These are phyloP conservation scores for Curvularia hawaiiensis DNA, from an alignment of 2,329 filamentous ascomycete genomes.

Conservation along the genomic window DNA sequence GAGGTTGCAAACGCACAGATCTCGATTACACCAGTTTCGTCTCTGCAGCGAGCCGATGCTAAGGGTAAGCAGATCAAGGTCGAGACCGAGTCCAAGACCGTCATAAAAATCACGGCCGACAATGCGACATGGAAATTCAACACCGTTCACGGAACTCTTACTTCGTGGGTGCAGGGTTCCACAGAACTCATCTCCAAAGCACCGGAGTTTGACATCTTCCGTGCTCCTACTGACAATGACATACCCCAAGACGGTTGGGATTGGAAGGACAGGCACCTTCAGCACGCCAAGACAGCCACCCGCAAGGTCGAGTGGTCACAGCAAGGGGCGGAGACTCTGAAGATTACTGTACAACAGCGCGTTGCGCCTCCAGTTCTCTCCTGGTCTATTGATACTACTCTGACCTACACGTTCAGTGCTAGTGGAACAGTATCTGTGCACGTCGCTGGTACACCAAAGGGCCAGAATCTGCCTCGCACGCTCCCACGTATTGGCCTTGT, in stretches of 20 bases:
- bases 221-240: constrained; percentile 71
- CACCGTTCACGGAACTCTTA: constrained; percentile 58
- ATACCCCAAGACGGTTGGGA: constrained; percentile 59
- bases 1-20: constrained; percentile 47
- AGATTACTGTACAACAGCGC: constrained; percentile 54
- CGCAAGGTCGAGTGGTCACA: constrained; percentile 46
- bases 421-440: constrained; percentile 55
- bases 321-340: constrained; percentile 27
- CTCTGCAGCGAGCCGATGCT: constrained; percentile 32
- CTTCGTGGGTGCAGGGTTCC: constrained; percentile 42
- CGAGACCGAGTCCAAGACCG: constrained; percentile 22
- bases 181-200: constrained; percentile 38
- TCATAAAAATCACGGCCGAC: constrained; percentile 25
- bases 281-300: constrained; percentile 34
- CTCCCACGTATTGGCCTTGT: constrained; percentile 68
- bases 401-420: constrained; percentile 58
- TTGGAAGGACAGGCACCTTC: constrained; percentile 55
- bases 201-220: constrained; percentile 62
- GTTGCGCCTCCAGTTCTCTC: constrained; percentile 65
- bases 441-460: constrained; percentile 52
- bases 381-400: constrained; percentile 54
- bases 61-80: constrained; percentile 51
- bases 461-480: constrained; percentile 58
- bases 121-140: constrained; percentile 55
- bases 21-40: constrained; percentile 17